phyloP scores from a whole-genome alignment of 768 basidiomycete genomes.

The Lenzites betulinus region DNA sequence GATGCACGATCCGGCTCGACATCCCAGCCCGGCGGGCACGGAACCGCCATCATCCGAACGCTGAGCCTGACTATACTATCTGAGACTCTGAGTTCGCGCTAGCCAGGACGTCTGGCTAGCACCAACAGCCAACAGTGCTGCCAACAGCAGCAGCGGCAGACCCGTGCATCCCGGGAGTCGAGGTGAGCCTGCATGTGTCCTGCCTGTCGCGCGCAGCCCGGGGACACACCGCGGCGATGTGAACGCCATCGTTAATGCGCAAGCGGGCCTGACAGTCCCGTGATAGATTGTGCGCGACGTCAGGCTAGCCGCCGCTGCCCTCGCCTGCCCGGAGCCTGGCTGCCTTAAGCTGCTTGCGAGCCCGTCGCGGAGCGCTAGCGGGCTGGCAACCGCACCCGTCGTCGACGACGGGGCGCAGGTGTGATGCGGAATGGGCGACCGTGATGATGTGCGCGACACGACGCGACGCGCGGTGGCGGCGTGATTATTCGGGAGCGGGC shows the following conservation, averaged over 20 bases:
- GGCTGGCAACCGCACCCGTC: neutral
- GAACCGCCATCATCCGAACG: neutral
- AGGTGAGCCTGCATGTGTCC: no score
- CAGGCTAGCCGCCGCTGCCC: neutral
- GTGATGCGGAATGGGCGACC: neutral
- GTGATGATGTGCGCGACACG: no score
- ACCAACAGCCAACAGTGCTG: no score
- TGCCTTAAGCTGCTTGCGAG: no score
- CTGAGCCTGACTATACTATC: no score
- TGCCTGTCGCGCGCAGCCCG: neutral
- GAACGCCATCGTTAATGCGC: neutral
- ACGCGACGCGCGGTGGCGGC: no score
- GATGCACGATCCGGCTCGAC: neutral
- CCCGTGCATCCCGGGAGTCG: no score
- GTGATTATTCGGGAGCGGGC: constrained; percentile 1
- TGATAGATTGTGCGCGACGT: constrained; percentile 16
- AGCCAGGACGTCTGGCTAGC: no score
- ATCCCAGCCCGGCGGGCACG: neutral
- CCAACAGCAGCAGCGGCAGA: no score
- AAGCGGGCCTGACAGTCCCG: neutral
- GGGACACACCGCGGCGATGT: neutral
- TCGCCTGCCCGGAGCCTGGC: no score
- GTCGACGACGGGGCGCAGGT: neutral
- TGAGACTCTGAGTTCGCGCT: no score
- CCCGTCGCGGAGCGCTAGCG: neutral